Conservation (phyloP, 140 eudicot species). For the Flaveria floridana region DNA sequence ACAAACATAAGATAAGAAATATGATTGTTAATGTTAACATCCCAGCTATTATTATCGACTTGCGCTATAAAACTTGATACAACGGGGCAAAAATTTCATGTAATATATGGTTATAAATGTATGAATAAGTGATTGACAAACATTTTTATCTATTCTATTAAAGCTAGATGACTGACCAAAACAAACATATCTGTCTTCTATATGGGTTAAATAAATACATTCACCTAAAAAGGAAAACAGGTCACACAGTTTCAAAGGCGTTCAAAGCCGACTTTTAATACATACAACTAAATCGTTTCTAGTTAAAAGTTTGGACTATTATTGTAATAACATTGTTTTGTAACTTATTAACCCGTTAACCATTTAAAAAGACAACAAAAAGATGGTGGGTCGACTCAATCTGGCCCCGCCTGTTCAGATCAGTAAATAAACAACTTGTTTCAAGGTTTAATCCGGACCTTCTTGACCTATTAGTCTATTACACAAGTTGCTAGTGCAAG, state of each 20-base stretch:
- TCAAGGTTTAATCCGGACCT: not conserved
- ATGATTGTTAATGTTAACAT: not conserved
- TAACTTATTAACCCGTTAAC: not conserved
- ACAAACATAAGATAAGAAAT: not conserved
- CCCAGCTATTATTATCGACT: not conserved
- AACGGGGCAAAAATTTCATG: not conserved
- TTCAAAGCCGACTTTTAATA: not conserved
- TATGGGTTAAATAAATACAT: not conserved
- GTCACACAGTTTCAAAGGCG: slow-evolving; percentile 11
- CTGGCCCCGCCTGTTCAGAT: not conserved
- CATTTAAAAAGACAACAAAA: not conserved
- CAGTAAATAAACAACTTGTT: not conserved
- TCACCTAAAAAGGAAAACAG: not conserved
- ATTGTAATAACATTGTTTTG: not conserved
- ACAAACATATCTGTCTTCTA: not conserved
- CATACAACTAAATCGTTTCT: not conserved
- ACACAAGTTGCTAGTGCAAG: not conserved
- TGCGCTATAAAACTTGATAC: not conserved
- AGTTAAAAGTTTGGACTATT: not conserved
- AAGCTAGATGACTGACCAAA: not conserved
- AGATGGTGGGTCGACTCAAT: not conserved
- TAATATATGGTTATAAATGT: not conserved
- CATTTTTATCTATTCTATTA: not conserved
- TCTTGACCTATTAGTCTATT: not conserved
- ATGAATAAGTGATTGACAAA: not conserved